Percentiles rank a stretch among this genome's conserved stretches.
Conservation (phyloP, 352 stramenopile genomes). For the Pythium graminicola region DNA sequence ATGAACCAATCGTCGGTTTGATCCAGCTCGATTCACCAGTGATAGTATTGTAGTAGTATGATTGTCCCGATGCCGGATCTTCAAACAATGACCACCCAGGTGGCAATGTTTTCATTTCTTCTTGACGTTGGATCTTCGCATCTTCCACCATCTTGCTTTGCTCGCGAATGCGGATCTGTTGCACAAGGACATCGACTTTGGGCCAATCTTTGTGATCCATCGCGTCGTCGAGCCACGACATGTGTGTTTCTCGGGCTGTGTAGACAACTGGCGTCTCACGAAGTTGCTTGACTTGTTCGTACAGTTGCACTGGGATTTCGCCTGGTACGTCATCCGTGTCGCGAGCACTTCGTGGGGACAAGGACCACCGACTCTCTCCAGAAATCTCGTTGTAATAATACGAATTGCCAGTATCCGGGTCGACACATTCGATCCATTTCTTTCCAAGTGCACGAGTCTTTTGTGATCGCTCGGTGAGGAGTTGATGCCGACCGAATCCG, state of each 20-base stretch:
- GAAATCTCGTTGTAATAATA: conserved; percentile 92
- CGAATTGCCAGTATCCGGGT: conserved; percentile 69
- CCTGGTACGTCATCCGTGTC: conserved; percentile 40
- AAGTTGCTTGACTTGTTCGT: conserved; percentile 44
- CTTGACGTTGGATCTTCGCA: neutral
- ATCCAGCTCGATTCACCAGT: conserved; percentile 38
- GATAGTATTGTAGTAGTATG: conserved; percentile 40
- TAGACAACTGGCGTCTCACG: conserved; percentile 45
- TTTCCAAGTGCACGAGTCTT: conserved; percentile 37
- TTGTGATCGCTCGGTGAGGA: conserved; percentile 18
- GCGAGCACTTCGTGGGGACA: conserved; percentile 62
- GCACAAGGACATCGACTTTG: conserved; percentile 60
- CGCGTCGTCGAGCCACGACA: conserved; percentile 62
- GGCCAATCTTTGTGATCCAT: conserved; percentile 53
- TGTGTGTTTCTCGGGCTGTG: conserved; percentile 46
- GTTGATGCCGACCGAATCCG: neutral
- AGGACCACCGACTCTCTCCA: conserved; percentile 79
- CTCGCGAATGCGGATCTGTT: conserved; percentile 66
- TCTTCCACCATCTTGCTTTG: conserved; percentile 37
- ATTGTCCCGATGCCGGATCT: conserved; percentile 7
- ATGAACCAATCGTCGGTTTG: neutral
- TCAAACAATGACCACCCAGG: conserved; percentile 11
- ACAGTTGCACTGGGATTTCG: conserved; percentile 56
- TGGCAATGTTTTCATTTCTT: conserved; percentile 13
- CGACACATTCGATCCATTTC: conserved; percentile 81